Evolutionary conservation across 257 asterid genomes (phyloP).

Genomic region (Plantago ovata): DNA sequence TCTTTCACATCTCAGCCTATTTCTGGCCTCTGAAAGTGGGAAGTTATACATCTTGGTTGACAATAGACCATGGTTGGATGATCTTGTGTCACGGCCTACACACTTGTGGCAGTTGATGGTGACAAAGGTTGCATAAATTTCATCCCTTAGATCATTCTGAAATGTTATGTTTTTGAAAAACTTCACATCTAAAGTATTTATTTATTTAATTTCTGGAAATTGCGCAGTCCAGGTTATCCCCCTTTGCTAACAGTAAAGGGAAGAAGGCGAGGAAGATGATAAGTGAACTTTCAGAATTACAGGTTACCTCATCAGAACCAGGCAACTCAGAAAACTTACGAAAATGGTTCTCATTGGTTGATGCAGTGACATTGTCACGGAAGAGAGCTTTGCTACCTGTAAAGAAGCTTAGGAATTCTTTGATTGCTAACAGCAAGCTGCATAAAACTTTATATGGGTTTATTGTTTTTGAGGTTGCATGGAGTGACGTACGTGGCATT

Average conservation of each 20-base stretch:
- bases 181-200: not conserved
- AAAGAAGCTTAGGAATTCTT: conserved; percentile 67
- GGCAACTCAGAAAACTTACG: conserved; percentile 38
- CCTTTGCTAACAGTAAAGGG: conserved; percentile 81
- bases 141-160: conserved; percentile 9
- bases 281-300: conserved; percentile 31
- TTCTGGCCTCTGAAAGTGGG: conserved; percentile 74
- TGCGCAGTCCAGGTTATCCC: conserved; percentile 87
- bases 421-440: conserved; percentile 73
- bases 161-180: conserved; percentile 2
- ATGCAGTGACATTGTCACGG: conserved; percentile 66
- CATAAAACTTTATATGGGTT: conserved; percentile 89
- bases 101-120: conserved; percentile 98
- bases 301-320: conserved; percentile 34
- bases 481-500: conserved; percentile 87
- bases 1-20: conserved; percentile 85
- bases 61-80: conserved; percentile 90
- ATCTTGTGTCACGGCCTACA: conserved; percentile 69
- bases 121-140: conserved; percentile 65
- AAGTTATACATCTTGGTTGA: conserved; percentile 81
- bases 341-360: conserved; percentile 69
- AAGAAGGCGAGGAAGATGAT: conserved; percentile 46
- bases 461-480: conserved; percentile 84
- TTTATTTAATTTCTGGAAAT: conserved; percentile 24
- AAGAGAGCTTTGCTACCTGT: conserved; percentile 91